Evolutionary conservation across 2,329 filamentous ascomycete species (phyloP), one percentile per base, ranked within the genome.

Genomic region (Cladosporium sp.): DNA sequence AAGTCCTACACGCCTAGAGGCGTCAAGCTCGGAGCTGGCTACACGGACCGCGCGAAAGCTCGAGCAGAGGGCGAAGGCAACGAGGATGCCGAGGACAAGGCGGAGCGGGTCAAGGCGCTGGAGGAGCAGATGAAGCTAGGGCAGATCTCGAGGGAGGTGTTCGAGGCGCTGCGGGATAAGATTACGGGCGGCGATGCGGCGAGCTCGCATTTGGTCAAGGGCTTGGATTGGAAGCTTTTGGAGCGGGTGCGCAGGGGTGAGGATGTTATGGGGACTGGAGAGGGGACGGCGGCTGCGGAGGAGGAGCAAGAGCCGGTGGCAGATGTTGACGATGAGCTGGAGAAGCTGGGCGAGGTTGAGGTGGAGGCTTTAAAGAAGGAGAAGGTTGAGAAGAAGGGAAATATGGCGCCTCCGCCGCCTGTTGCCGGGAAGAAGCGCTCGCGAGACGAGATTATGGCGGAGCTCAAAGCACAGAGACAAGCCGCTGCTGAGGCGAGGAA

Each of bases 181-280:
- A 92, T 97, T 64, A 82, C 92, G 0, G 93, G 93, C 3, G 94
- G 93, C 8, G 91, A 96, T 76, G 79, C 93, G 26, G 82, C 82
- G 16, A 92, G 88, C 71, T 96, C 93, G 16, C 92, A 97, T 82
- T 79, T 97, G 69, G 89, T 98, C 57, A 98, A 97, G 75, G 95
- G 95, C 0, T 79, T 99, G 59, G 95, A 99, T 78, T 91, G 92
- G 76, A 90, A 91, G 76, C 81, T 98, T 14, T 80, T 93, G 31
- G 86, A 91, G 76, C 84, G 88, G 70, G 84, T 91, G 67, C 85
- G 85, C 67, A 85, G 84, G 64, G 91, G 90, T 49, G 91, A 93
- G 76, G 79, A 83, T 75, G 80, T 83, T 5, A 66, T 79, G 81
- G 83, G 68, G 71, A 75, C 69, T 72, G 79, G 62, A 67, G 64